Evolutionary conservation across 805 yeast genomes (phyloP), one percentile per base, ranked within the genome.

Genomic region (Saitoella complicata): DNA sequence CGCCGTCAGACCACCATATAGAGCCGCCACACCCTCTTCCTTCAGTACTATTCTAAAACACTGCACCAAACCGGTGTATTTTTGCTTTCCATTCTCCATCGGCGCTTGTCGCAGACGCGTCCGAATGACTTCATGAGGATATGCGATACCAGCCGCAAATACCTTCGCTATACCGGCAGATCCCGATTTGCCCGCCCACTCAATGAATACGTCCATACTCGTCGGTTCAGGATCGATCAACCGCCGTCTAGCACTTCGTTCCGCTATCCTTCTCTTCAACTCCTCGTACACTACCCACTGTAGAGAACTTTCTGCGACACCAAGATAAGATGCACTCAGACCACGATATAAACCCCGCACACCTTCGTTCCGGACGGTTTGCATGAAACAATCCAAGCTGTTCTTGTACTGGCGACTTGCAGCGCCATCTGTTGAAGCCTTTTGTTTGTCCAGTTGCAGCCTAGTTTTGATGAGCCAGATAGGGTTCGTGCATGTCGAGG

Each of bases 91-190:
- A 47, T 80, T 74, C 38, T 76, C 75, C 47, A 70, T 66, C 1
- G 99, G 98, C 0, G 94, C 94, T 62, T 91, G 98, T 67, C 99
- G 97, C 72, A 85, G 72, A 55, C 96, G 71, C 8, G 97, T 86
- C 55, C 97, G 70, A 41, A 88, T 66, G 33, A 88, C 86, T 60
- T 88, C 97, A 63, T 88, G 97, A 1, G 97, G 97, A 58, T 88
- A 88, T 0, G 97, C 87, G 44, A 85, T 67, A 1, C 83, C 70
- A 40, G 91, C 78, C 4, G 96, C 96, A 42, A 79, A 68, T 79
- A 86, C 80, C 59, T 88, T 88, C 5, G 94, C 80, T 7, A 76
- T 54, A 8, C 86, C 73, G 2, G 93, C 80, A 2, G 96, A 91
- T 29, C 66, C 51, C 2, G 77, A 67, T 37, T 75, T 58, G 49